phyloP scores from a whole-genome alignment of 83 land plant genomes.

The Thuja plicata region DNA sequence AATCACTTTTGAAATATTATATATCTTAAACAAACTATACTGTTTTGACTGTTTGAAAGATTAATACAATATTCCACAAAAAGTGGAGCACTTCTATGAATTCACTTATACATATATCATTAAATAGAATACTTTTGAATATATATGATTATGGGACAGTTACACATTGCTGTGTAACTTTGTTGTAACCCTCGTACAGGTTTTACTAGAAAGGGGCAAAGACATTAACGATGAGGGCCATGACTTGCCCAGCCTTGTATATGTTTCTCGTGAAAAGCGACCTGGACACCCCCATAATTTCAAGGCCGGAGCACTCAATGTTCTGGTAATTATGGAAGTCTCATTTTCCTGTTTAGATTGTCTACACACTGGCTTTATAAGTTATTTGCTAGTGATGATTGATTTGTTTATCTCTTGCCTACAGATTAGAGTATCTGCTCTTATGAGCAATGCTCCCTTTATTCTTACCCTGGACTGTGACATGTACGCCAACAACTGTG shows the following conservation, averaged over 20 bases:
- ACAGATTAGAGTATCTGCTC: conserved; percentile 42
- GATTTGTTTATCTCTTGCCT: neutral
- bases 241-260: conserved; percentile 39
- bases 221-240: conserved; percentile 29
- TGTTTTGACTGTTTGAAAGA: too few relatives aligned
- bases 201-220: conserved; percentile 25
- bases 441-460: conserved; percentile 36
- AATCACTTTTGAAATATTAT: neutral
- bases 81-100: too few relatives aligned
- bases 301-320: conserved; percentile 65
- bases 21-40: too few relatives aligned
- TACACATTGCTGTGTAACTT: too few relatives aligned
- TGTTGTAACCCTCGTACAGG: neutral
- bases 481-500: conserved; percentile 50
- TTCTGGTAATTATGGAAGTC: conserved; percentile 25
- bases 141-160: too few relatives aligned
- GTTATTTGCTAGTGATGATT: too few relatives aligned
- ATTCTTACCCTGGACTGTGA: conserved; percentile 71
- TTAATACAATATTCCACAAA: too few relatives aligned
- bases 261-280: conserved; percentile 53
- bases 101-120: too few relatives aligned
- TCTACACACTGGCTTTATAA: too few relatives aligned
- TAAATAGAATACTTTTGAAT: too few relatives aligned
- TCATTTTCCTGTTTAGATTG: neutral
- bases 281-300: conserved; percentile 37